These are phyloP conservation scores for Ophiocordyceps camponoti-saundersi DNA, from an alignment of 2,329 filamentous ascomycete species.

Conservation along the genomic window DNA sequence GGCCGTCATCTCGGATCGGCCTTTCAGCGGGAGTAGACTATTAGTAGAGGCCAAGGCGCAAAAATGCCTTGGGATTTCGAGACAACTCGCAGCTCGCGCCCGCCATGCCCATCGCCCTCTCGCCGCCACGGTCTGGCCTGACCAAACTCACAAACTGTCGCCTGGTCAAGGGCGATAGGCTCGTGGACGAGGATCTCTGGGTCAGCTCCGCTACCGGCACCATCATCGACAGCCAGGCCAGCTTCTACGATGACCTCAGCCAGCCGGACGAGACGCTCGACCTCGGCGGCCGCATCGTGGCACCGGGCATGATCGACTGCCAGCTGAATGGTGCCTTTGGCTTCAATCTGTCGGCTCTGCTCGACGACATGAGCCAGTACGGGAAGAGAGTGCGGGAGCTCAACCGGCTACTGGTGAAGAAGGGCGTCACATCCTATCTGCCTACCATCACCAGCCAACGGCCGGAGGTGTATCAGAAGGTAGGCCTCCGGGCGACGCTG, in stretches of 20 bases:
- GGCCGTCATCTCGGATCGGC: neutral
- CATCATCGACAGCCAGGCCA: slow-evolving; percentile 53
- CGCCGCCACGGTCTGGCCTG: slow-evolving; percentile 35
- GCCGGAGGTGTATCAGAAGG: slow-evolving; percentile 67
- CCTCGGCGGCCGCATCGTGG: slow-evolving; percentile 65
- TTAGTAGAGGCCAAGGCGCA: neutral
- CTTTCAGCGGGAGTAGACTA: neutral
- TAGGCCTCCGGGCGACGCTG: neutral
- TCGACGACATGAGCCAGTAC: slow-evolving; percentile 52
- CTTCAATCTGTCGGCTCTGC: slow-evolving; percentile 75
- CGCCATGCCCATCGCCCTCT: slow-evolving; percentile 31
- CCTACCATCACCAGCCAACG: slow-evolving; percentile 73
- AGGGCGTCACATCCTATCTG: slow-evolving; percentile 75
- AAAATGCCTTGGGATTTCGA: neutral
- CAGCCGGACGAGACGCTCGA: slow-evolving; percentile 62
- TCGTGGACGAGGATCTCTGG: slow-evolving; percentile 75
- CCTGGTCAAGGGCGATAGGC: slow-evolving; percentile 46
- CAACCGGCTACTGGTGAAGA: slow-evolving; percentile 55
- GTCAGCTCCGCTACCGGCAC: slow-evolving; percentile 68
- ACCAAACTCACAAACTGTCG: slow-evolving; percentile 85
- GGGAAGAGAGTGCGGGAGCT: slow-evolving; percentile 53
- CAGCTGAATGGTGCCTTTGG: slow-evolving; percentile 88
- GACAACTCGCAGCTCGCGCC: neutral
- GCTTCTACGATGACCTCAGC: slow-evolving; percentile 50
- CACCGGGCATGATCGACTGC: slow-evolving; percentile 76